Evolutionary conservation across 2,329 filamentous ascomycete genomes (phyloP), one percentile per base, ranked within the genome.

Genomic region (Xylaria sp.): DNA sequence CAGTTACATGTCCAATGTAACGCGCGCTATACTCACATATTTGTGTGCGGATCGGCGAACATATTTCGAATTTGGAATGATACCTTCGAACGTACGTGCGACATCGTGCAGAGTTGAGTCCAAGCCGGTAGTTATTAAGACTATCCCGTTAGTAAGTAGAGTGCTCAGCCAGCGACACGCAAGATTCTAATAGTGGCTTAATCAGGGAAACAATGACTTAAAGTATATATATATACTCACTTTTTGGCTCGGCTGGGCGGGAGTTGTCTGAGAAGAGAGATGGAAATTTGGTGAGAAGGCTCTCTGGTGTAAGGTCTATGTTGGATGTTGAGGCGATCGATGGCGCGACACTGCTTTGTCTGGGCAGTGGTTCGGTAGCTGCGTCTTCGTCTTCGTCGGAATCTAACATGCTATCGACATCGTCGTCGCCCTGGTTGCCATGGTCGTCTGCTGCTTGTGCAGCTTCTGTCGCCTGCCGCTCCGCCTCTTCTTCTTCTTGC

Each of bases 1-100:
- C 13, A 20, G 28, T 36, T 9, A 20, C 7, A 25, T 13, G 23
- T 23, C 20, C 18, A 33, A 13, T 15, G 23, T 39, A 6, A 28
- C 28, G 36, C 12, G 18, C n/a, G 33, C 28, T 10, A 10, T 46
- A 62, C 69, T 59, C 60, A 71, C 89, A 80, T 94, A 94, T 62
- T 90, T 90, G 80, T 98, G 94, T 12, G 90, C 89, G 8, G 92
- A 94, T 67, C 96, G 92, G 1, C 90, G 93, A 74, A 99, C 92
- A 82, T 98, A 98, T 80, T 91, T 91, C 66, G 84, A 86, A 83
- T 97, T 94, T 28, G 96, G 95, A 82, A 98, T 97, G 69, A 98
- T 84, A 10, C 88, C 87, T 69, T 91, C 92, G 69, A 98, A 87
- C 49, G 94, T 86, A 68, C 92, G 82, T 58, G 94, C 94, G 84